phyloP scores from a whole-genome alignment of 148 eudicot genomes.

The Fagopyrum homotropicum region DNA sequence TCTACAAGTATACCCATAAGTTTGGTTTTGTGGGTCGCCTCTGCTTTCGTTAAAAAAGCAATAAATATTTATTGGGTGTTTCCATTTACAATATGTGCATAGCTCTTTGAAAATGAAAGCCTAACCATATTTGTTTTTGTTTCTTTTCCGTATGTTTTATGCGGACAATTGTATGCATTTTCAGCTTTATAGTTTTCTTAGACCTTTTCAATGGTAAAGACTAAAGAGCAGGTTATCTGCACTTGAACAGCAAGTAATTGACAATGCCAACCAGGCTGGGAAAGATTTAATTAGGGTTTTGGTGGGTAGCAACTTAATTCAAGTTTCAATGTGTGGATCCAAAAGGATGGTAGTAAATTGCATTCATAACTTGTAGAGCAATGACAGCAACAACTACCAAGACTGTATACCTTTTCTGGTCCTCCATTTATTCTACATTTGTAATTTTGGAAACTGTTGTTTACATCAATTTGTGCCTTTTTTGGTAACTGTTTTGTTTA shows the following conservation, averaged over 20 bases:
- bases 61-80: too few species aligned
- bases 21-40: too few species aligned
- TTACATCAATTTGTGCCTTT: background rate
- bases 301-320: constrained; percentile 2
- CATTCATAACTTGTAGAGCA: background rate
- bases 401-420: background rate
- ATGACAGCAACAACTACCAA: constrained; percentile 2
- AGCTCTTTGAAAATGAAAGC: too few species aligned
- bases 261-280: background rate
- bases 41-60: too few species aligned
- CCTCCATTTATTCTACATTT: background rate
- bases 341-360: background rate
- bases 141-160: too few species aligned
- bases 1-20: too few species aligned
- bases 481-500: background rate
- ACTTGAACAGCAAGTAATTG: background rate
- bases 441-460: background rate
- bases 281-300: constrained; percentile 7
- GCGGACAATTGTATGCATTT: background rate
- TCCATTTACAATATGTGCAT: too few species aligned
- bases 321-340: background rate
- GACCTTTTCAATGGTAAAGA: background rate
- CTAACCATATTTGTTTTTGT: too few species aligned
- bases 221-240: background rate
- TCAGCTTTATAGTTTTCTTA: background rate